Base-by-base conservation (phyloP, 2,329 filamentous ascomycete species). In the Annulohypoxylon truncatum region DNA sequence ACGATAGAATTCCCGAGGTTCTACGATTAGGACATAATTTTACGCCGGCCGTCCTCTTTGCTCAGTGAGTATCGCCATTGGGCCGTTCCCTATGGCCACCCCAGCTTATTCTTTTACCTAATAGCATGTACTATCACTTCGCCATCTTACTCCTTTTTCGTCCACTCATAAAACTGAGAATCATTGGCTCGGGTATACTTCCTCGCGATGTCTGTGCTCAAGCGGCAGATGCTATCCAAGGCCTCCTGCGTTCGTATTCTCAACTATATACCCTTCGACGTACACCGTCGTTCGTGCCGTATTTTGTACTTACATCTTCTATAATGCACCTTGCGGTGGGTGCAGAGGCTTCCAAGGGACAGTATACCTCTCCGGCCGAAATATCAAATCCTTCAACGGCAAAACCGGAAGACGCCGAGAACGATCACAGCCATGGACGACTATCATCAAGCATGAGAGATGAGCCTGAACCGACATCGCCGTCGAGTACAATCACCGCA, bases 81-180 rank as follows among this genome's bases (percentile, higher is more conserved):
- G 4, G 10, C 35, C 5, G 1, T 24, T 51, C 26, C 55, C 50
- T 10, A 61, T 56, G 4, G 20, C 48, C n/a, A 15, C 12, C 6
- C 28, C n/a, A 10, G 35, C 13, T 66, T 63, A 9, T 64, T 65
- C 8, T 4, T 61, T 10, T 4, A 2, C 54, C 8, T 10, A 13
- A 24, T 63, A 90, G 88, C 75, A 90, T 92, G 89, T 88, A 91
- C 68, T 91, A 91, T 73, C 86, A 92, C 72, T 90, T 89, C 66
- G 85, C 88, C 28, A 89, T 90, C n/a, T 77, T 91, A 0, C 84
- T 92, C n/a, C 84, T 94, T 1, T 93, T 93, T 75, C 84, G 91
- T 5, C 91, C 91, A 0, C 82, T 93, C 35, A 89, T 92, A 73
- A 92, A 87, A 67, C 74, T 89, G 6, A 81, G 82, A 8, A 87